phyloP scores from a whole-genome alignment of 768 basidiomycete species.

The Pleurotus ostreatus region DNA sequence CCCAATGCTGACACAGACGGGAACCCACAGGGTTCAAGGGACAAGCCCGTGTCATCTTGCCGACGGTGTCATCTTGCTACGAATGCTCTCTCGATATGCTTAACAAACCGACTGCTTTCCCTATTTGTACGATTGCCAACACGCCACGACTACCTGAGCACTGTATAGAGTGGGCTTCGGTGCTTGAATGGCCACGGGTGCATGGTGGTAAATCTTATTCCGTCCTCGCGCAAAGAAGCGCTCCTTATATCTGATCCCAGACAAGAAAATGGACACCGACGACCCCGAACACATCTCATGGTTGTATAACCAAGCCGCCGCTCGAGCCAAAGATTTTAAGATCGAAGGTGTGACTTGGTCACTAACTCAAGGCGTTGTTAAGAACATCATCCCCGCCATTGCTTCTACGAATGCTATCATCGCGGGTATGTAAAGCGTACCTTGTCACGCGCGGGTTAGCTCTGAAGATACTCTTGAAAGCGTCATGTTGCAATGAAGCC shows the following conservation, averaged over 20 bases:
- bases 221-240: not conserved
- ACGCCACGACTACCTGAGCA: conserved; percentile 97
- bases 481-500: conserved; percentile 97
- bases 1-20: not conserved
- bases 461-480: conserved; percentile 31
- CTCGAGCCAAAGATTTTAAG: conserved; percentile 89
- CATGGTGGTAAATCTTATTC: conserved; percentile 60
- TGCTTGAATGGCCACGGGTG: conserved; percentile 96
- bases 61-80: conserved; percentile 93
- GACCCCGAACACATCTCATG: conserved; percentile 96
- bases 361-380: conserved; percentile 96
- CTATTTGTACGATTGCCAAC: conserved; percentile 98
- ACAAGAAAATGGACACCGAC: conserved; percentile 96
- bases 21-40: conserved; percentile 84
- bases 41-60: conserved; percentile 94
- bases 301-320: conserved; percentile 77
- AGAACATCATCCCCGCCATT: conserved; percentile 99
- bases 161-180: conserved; percentile 99
- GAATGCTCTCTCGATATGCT: conserved; percentile 98
- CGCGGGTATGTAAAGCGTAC: conserved; percentile 53
- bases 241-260: conserved; percentile 32
- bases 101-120: conserved; percentile 94
- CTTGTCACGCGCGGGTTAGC: not conserved
- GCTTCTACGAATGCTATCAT: conserved; percentile 99
- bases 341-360: conserved; percentile 99